Evolutionary conservation across 1,284 basidiomycete genomes (phyloP).

Genomic region (Leccinum subrobustum): DNA sequence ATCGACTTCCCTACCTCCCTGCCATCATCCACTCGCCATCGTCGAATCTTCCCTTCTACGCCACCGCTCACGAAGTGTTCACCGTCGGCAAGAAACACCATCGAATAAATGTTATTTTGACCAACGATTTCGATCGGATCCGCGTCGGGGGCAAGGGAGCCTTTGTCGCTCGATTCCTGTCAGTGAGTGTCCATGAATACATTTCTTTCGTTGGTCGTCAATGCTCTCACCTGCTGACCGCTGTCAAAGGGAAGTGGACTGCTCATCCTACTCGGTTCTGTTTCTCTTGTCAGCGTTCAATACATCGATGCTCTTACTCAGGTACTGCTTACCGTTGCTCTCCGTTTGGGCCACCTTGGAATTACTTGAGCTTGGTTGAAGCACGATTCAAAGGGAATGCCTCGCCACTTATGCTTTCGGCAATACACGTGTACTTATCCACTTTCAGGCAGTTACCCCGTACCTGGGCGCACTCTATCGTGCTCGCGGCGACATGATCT

Average conservation of each 20-base stretch:
- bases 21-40: neutral
- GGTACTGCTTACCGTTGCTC: neutral
- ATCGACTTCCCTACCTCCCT: neutral
- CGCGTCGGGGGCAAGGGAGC: neutral
- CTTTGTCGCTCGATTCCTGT: neutral
- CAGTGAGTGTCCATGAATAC: no score
- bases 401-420: neutral
- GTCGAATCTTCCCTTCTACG: neutral
- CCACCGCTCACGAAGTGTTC: neutral
- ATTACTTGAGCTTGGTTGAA: neutral
- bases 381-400: neutral
- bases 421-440: neutral
- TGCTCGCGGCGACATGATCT: neutral
- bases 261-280: neutral
- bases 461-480: neutral
- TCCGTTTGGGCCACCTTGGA: neutral
- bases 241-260: neutral
- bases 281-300: neutral
- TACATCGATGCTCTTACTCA: neutral
- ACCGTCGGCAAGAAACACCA: neutral
- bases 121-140: neutral
- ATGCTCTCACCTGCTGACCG: no score
- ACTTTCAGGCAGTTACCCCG: neutral
- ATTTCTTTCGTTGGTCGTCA: no score
- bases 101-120: neutral